Base-by-base conservation (phyloP, 345 rosid species). In the Erucastrum elatum region DNA sequence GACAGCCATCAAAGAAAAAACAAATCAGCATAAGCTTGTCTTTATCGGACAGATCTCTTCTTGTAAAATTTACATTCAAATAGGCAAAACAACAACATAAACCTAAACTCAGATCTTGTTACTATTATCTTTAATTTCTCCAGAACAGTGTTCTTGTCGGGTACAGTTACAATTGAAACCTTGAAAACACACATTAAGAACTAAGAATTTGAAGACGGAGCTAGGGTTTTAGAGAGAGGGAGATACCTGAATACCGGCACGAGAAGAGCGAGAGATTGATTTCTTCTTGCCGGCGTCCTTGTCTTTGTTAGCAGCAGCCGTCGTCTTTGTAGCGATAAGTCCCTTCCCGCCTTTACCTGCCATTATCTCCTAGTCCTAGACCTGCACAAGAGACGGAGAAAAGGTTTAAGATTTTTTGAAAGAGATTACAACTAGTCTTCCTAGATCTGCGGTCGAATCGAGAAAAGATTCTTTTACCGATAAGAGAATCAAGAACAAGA, bases 301-400 rank as follows among this genome's bases (percentile, higher is more conserved):
- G 29, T 88, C 98, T 85, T 91, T 93, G 88, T 84, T 91, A 35
- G 90, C 89, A 35, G 90, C 89, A 3, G 95, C 91, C 4, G 41
- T 35, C 2, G 41, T 35, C 82, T 94, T 94, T 5, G 90, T 83
- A 3, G 94, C 91, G 56, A 88, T 65, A 46, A 91, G 97, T 1
- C 97, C 94, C 63, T 91, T 91, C 5, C 98, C 98, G 25, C 98
- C 98, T 81, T 94, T 94, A 16, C 98, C 98, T 44, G 93, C 98
- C 98, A 94, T 29, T 29, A 29, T 91, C 29, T 72, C 82, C 82
- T 21, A 21, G 21, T 58, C 71, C 26, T 64, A 2, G n/a, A 71
- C 16, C 66, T 59, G 13, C 17, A 56, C 31, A 67, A 46, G 3
- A 17, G 6, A 17, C 39, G 31, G n/a, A 2, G n/a, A 2, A 15